A percentile compares a stretch with the other conserved stretches of the same genome.
phyloP scores from a whole-genome alignment of 2,329 filamentous ascomycete genomes.

The Catunica adiposa region DNA sequence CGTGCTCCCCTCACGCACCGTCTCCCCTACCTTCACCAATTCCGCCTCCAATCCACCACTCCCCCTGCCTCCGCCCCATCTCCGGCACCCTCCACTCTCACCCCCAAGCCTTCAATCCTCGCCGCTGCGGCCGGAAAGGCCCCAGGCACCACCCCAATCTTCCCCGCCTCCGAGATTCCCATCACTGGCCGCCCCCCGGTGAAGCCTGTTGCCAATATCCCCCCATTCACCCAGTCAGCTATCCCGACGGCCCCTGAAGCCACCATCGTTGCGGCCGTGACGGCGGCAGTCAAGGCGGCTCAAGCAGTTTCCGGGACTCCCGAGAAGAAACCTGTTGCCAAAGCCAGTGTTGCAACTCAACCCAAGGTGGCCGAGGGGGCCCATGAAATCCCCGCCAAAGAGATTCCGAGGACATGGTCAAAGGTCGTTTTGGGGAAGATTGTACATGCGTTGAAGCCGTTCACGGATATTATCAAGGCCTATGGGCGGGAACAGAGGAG shows the following conservation, averaged over 20 bases:
- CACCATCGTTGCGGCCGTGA: neutral
- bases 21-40: slow-evolving; percentile 1
- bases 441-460: slow-evolving; percentile 28
- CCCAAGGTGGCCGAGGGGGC: neutral
- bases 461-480: slow-evolving; percentile 35
- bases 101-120: neutral
- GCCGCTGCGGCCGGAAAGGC: neutral
- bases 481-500: slow-evolving; percentile 57
- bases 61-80: neutral
- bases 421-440: neutral
- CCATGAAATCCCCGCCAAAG: neutral
- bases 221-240: neutral
- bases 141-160: neutral
- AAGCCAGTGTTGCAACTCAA: neutral
- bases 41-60: neutral
- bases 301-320: neutral
- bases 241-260: neutral
- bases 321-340: neutral
- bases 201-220: neutral
- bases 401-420: neutral
- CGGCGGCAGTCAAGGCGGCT: neutral
- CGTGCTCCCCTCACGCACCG: neutral
- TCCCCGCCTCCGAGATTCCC: neutral
- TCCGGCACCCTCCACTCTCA: neutral
- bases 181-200: neutral